Evolutionary conservation across 257 asterid genomes (phyloP).

Genomic region (Lavandula angustifolia): DNA sequence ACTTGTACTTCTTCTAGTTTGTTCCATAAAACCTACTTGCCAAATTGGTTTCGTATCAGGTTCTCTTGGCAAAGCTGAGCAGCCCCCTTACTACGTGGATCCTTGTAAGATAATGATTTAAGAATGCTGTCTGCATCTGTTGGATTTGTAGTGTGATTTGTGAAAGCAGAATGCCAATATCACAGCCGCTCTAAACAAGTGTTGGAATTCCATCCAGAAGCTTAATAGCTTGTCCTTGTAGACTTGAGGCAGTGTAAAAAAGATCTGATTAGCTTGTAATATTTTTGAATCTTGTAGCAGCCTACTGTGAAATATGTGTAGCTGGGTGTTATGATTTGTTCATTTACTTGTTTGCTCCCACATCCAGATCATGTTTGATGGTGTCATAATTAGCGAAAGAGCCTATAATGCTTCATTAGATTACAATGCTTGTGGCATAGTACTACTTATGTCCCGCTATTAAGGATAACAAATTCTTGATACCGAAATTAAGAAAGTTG

Average conservation of each 20-base stretch:
- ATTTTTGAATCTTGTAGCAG: constrained; percentile 22
- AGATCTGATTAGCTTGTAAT: constrained; percentile 25
- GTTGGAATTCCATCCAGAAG: no score
- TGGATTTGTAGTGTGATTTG: constrained; percentile 3
- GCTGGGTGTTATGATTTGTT: constrained; percentile 23
- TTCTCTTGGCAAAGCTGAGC: constrained; percentile 15
- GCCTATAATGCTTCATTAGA: neutral
- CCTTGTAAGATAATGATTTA: constrained; percentile 10
- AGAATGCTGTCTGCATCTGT: neutral
- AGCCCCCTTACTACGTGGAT: neutral
- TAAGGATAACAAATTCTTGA: no score
- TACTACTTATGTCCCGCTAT: no score
- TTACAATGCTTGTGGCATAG: no score
- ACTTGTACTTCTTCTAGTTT: no score
- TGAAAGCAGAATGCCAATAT: constrained; percentile 18
- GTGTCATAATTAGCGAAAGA: neutral
- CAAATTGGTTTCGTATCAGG: neutral
- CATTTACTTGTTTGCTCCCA: constrained; percentile 26
- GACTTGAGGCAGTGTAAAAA: constrained; percentile 24
- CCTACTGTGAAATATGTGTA: constrained; percentile 27
- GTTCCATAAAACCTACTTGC: no score
- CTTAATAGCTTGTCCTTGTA: constrained; percentile 13
- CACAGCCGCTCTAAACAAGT: neutral
- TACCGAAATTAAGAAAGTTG: no score
- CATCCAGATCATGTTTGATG: constrained; percentile 2